A percentile compares a stretch with the other conserved stretches of the same genome.
Conservation (phyloP, 768 basidiomycete genomes). For the Boletellus ananas region DNA sequence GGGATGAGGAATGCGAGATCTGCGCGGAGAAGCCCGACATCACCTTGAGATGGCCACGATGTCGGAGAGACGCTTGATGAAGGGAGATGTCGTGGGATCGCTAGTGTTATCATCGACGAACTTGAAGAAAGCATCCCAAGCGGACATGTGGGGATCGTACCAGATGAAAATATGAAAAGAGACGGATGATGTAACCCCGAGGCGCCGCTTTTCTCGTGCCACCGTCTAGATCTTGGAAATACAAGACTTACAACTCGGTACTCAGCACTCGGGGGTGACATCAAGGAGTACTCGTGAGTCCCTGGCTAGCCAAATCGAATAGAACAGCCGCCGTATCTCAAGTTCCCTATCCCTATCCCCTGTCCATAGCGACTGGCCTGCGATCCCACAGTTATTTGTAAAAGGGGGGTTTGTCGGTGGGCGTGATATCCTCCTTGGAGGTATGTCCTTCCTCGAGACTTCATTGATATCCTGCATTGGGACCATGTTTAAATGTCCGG, state of each 20-base stretch:
- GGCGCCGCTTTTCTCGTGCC: slow-evolving; percentile 84
- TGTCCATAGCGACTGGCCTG: slow-evolving; percentile 87
- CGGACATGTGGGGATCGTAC: no score
- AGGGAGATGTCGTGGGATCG: no score
- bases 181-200: no score
- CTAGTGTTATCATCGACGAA: no score
- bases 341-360: background rate
- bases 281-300: slow-evolving; percentile 98
- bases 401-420: slow-evolving; percentile 96
- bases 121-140: no score
- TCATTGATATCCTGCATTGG: background rate
- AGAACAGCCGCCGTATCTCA: background rate
- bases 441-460: slow-evolving; percentile 48
- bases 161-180: no score
- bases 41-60: no score
- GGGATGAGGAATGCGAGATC: no score
- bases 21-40: no score
- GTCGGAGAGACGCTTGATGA: no score
- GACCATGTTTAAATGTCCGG: slow-evolving; percentile 35
- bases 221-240: slow-evolving; percentile 47
- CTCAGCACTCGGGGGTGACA: slow-evolving; percentile 71
- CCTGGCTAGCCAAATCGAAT: background rate
- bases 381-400: slow-evolving; percentile 92
- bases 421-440: slow-evolving; percentile 89
- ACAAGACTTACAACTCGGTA: slow-evolving; percentile 86